Evolutionary conservation across 2,329 filamentous ascomycete genomes (phyloP).

Genomic region (Fusarium neocosmosporiellum): DNA sequence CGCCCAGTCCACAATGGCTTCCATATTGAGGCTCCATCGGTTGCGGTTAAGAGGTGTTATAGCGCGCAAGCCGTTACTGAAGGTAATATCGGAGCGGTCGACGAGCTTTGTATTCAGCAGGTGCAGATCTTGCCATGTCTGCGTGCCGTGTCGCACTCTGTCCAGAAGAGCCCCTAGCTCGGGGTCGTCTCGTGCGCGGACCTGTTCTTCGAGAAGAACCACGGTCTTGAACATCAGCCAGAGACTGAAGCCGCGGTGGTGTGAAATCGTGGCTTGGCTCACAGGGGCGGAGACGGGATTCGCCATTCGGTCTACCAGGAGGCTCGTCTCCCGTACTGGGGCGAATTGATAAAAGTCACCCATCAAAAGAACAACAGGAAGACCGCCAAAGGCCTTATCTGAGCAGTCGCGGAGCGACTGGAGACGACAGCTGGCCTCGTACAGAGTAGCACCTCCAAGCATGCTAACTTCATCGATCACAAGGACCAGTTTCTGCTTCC

Average conservation of each 20-base stretch:
- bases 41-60: slow-evolving; percentile 23
- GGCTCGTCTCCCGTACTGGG: slow-evolving; percentile 13
- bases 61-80: slow-evolving; percentile 21
- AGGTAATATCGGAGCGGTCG: slow-evolving; percentile 19
- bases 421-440: slow-evolving; percentile 8
- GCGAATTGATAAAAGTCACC: too few relatives aligned
- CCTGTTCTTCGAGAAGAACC: slow-evolving; percentile 15
- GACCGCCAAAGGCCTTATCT: too few relatives aligned
- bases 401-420: slow-evolving; percentile 12
- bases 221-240: slow-evolving; percentile 23
- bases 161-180: too few relatives aligned
- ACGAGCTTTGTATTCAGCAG: slow-evolving; percentile 7
- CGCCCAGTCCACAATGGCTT: slow-evolving; percentile 13
- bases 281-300: not conserved
- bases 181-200: slow-evolving; percentile 13
- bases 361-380: too few relatives aligned
- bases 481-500: too few relatives aligned
- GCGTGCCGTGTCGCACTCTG: too few relatives aligned
- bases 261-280: slow-evolving; percentile 7
- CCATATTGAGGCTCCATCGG: slow-evolving; percentile 8
- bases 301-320: slow-evolving; percentile 9
- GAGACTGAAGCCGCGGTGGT: slow-evolving; percentile 7
- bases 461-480: slow-evolving; percentile 23
- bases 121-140: slow-evolving; percentile 1
- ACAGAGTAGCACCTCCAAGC: slow-evolving; percentile 10